Evolutionary conservation across 371 early-diverging fungal genomes (phyloP), one percentile per base, ranked within the genome.

Genomic region (Dinochytrium kinnereticum): DNA sequence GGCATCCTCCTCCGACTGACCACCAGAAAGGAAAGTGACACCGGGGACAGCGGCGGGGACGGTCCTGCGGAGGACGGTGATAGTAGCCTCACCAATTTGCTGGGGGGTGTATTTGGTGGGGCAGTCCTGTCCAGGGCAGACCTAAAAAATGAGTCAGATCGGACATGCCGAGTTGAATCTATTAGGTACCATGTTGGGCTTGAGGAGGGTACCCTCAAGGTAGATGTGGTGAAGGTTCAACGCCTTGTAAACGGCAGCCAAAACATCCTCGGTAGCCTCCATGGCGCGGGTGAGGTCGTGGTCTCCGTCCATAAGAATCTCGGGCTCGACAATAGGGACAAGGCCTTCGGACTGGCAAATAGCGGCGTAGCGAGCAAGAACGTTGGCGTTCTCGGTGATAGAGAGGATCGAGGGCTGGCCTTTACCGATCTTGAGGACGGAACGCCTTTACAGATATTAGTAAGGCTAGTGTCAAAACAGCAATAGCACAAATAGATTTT

Each of bases 271-370:
- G 51, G 86, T 82, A 7, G 83, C 85, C 34, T 74, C 73, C 30
- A 85, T 77, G 55, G 89, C 84, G 37, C 79, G 72, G 65, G 87
- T 86, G 26, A 88, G 74, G 57, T 83, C 80, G 81, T 90, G 88
- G 67, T 82, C 77, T 57, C 91, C 91, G 70, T 89, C 88, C 85
- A 89, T 88, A 33, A 89, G 81, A 37, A 91, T 86, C 76, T 91
- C 91, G 53, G 91, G 91, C 78, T 91, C 91, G 39, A 91, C 89
- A 64, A 91, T 90, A 30, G 91, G 91, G 38, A 89, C 89, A 53
- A 90, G 76, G 33, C 87, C 83, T 78, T 88, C 82, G 24, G 74
- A 71, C 73, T 89, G 91, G 80, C 90, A 90, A 78, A 89, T 87
- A 68, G 82, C 75, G 34, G 90, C 91, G 76, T 90, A 91, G 68